Evolutionary conservation across 768 basidiomycete genomes (phyloP).

Genomic region (Tylopilus felleus): DNA sequence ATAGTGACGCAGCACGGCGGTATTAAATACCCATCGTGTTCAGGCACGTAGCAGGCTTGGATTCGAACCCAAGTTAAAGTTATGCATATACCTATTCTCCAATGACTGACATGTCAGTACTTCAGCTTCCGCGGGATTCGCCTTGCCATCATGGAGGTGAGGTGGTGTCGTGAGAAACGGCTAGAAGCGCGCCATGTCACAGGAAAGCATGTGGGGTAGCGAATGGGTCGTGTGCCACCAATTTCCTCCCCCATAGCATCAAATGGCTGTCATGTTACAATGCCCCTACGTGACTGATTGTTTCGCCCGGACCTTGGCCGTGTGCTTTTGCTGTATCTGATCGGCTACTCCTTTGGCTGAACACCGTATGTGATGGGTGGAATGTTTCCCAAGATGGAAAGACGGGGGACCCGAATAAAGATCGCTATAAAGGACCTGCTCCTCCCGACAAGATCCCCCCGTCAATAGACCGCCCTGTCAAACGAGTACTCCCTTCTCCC

Average conservation of each 20-base stretch:
- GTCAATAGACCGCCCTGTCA: not conserved
- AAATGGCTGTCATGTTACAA: not conserved
- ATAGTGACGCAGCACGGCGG: not conserved
- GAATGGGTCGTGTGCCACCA: not conserved
- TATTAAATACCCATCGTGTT: not conserved
- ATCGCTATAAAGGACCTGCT: slow-evolving; percentile 12
- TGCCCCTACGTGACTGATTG: not conserved
- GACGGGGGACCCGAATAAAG: slow-evolving; percentile 7
- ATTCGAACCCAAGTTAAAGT: not conserved
- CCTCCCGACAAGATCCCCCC: slow-evolving; percentile 1
- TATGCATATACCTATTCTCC: not conserved
- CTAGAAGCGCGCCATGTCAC: not conserved
- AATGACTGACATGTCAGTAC: not conserved
- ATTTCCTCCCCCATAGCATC: not conserved
- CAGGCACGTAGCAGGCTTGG: not conserved
- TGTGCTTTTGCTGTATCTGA: not conserved
- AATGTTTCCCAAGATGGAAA: slow-evolving; percentile 5
- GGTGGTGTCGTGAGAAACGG: not conserved
- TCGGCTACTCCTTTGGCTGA: not conserved
- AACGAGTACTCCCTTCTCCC: not conserved
- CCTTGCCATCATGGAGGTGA: not conserved
- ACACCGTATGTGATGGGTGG: not conserved
- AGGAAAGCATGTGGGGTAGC: not conserved
- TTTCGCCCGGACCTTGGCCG: not conserved
- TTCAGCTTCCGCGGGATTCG: not conserved